phyloP scores from a whole-genome alignment of 225 moss, liverwort and hornwort genomes.

The Straminergon stramineum region DNA sequence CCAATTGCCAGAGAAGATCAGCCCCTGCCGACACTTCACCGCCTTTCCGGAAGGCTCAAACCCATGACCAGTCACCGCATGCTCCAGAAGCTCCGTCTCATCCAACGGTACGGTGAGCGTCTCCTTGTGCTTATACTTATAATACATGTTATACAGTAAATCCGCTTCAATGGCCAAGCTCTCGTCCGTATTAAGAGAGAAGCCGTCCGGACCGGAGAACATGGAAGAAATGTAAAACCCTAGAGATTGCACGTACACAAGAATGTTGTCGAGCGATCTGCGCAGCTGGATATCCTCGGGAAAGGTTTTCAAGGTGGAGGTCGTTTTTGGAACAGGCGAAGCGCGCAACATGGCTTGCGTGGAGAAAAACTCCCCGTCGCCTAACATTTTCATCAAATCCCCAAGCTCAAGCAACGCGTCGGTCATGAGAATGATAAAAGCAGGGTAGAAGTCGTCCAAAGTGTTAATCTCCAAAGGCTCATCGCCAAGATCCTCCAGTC shows the following conservation, averaged over 20 bases:
- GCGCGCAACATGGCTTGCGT: conserved; percentile 40
- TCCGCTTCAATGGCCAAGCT: conserved; percentile 28
- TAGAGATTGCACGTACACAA: conserved; percentile 29
- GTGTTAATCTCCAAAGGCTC: conserved; percentile 40
- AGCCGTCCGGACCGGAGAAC: conserved; percentile 39
- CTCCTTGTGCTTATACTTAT: conserved; percentile 47
- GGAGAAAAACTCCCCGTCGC: conserved; percentile 49
- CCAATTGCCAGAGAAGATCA: conserved; percentile 35
- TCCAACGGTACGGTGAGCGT: conserved; percentile 33
- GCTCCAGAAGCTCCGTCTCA: conserved; percentile 27
- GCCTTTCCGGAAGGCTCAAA: conserved; percentile 12
- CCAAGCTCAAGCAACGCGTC: conserved; percentile 45
- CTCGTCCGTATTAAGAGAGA: conserved; percentile 17
- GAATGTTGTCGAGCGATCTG: conserved; percentile 30
- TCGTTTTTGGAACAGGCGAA: conserved; percentile 10
- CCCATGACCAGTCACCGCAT: conserved; percentile 13
- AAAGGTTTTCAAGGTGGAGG: conserved; percentile 19
- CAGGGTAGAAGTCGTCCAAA: conserved; percentile 38
- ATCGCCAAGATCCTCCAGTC: conserved; percentile 33
- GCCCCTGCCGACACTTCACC: conserved; percentile 40
- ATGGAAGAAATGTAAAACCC: conserved; percentile 41
- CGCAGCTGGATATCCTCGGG: conserved; percentile 42
- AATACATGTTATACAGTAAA: conserved; percentile 50
- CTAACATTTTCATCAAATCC: conserved; percentile 44
- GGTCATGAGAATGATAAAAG: conserved; percentile 41